Evolutionary conservation across 306 rosid species (phyloP), one percentile per base, ranked within the genome.

Genomic region (Cicer bijugum): DNA sequence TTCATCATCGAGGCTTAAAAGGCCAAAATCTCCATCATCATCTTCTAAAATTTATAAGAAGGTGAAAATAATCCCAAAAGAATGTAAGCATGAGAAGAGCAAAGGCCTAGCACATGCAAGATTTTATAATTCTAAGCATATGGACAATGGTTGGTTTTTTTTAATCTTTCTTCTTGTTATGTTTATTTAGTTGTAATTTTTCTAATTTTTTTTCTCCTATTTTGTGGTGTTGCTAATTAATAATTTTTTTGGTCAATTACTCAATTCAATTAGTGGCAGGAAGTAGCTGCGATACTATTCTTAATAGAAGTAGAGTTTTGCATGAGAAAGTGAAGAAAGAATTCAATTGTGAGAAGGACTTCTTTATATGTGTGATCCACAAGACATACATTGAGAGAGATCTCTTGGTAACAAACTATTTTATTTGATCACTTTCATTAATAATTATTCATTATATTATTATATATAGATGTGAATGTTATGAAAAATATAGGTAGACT

Each of bases 341-440:
- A 0, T 77, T 78, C 66, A 6, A 1, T 1, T 12, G 39, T 19
- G 40, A 50, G 2, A 42, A 52, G 16, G 8, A 7, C 7, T 53
- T 14, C 19, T 78, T 78, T 47, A 10, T 11, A 61, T 23, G 67
- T 51, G 0, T 9, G 14, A 35, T 62, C n/a, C 17, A 11, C 5
- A 60, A 39, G 43, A 9, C 77, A 43, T 61, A 71, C 19, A 4
- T 23, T 1, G 48, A 61, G 15, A 78, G 77, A 51, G 66, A 71
- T 62, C 12, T 70, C 19, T 4, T 78, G 82, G 82, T 78, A 78
- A 77, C 17, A 46, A 35, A 10, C 6, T 48, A 2, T 11, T 60
- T 44, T 20, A 39, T 42, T 43, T 17, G 8, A 39, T 55, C 7
- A 52, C 2, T 44, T 38, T 70, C 17, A 16, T 68, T 48, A 28